Base-by-base conservation (phyloP, 495 filamentous ascomycete genomes). In the Daldinia grandis region DNA sequence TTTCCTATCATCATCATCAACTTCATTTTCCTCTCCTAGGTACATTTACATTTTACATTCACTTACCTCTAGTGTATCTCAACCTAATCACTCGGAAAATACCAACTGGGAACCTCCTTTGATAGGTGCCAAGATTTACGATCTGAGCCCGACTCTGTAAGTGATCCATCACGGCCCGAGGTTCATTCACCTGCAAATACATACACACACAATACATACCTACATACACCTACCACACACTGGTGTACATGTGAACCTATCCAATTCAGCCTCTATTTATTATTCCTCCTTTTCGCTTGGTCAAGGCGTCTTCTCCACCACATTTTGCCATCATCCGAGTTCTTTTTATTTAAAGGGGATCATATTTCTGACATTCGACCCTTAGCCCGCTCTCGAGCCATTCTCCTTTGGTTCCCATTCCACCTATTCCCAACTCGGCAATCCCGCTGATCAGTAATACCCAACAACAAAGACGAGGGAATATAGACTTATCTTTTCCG, bases 341-440 rank as follows among this genome's bases (percentile, higher is more conserved):
- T 64, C 28, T 51, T 69, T 59, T 69, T 54, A 65, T 62, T 66
- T 73, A 66, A 73, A 66, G 65, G 56, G 65, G 71, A 61, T 63
- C 62, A 17, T 42, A 66, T 62, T 67, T 73, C 21, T 69, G 35
- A 58, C 57, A 30, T 35, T 35, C 15, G 30, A 56, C 50, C 30
- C 7, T n/a, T 17, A 56, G 27, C 21, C 62, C 57, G 49, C 24
- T 62, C 64, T 76, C 74, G 75, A 76, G 67, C 53, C 78, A 71
- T 77, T 75, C 50, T 17, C 27, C 67, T 66, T 73, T 71, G 71
- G 65, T 76, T 59, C 53, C 59, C 35, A 51, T 56, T 68, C 63
- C 67, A 54, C 54, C 58, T 53, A 61, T 78, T 74, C 75, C 68
- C 59, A 60, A 71, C 68, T 76, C 74, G 72, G 72, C 68, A 73